These are phyloP conservation scores for Gonapodya sp. DNA, from an alignment of 192 early-diverging fungal species.

Conservation along the genomic window DNA sequence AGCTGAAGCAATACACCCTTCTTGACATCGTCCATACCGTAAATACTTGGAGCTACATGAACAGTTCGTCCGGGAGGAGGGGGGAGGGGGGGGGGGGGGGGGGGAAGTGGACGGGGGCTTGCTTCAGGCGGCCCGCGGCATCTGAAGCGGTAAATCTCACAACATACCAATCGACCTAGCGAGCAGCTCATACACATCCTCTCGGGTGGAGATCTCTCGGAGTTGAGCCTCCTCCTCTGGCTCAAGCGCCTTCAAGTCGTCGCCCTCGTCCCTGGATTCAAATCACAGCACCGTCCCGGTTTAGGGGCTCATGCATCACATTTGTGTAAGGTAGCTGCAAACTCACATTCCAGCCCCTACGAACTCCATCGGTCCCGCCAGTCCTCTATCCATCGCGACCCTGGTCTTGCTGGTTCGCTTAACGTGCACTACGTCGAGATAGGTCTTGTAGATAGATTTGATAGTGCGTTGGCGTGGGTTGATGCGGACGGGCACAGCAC, in stretches of 20 bases:
- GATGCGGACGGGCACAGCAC: slow-evolving; percentile 81
- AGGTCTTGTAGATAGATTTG: slow-evolving; percentile 87
- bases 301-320: background rate
- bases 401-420: slow-evolving; percentile 69
- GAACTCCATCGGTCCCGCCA: slow-evolving; percentile 43
- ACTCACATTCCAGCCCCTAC: slow-evolving; percentile 16
- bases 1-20: slow-evolving; percentile 90
- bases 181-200: slow-evolving; percentile 71
- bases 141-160: background rate
- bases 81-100: too few relatives aligned
- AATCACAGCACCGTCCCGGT: slow-evolving; percentile 25
- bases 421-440: slow-evolving; percentile 90
- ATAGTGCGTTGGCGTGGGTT: slow-evolving; percentile 81
- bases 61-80: slow-evolving; percentile 13
- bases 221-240: slow-evolving; percentile 52
- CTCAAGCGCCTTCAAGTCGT: slow-evolving; percentile 33
- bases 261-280: slow-evolving; percentile 22
- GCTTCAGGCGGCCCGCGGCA: background rate
- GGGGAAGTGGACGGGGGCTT: too few relatives aligned
- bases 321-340: background rate
- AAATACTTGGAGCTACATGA: slow-evolving; percentile 80
- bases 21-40: slow-evolving; percentile 95
- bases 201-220: slow-evolving; percentile 43
- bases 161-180: slow-evolving; percentile 61
- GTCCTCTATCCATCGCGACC: slow-evolving; percentile 37